Percentiles rank a stretch among this genome's conserved stretches.
Evolutionary conservation across 2,329 filamentous ascomycete genomes (phyloP).

Genomic region (Atkinsonella texensis): DNA sequence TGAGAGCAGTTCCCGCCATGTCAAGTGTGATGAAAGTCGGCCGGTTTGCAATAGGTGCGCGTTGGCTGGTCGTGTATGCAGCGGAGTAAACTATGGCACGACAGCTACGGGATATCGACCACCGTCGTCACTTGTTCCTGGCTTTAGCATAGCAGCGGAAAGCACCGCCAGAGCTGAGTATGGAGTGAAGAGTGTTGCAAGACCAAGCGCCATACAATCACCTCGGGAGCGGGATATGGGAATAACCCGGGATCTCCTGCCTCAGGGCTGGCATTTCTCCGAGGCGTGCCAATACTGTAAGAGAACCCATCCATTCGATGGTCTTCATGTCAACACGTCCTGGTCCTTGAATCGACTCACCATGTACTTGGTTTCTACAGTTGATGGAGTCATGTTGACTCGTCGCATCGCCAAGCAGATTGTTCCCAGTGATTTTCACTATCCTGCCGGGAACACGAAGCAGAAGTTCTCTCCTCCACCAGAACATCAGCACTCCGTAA

Average conservation of each 20-base stretch:
- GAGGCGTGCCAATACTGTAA: slow-evolving; percentile 1
- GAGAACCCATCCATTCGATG: too few relatives aligned
- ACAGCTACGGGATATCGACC: neutral
- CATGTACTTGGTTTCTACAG: neutral
- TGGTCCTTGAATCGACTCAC: neutral
- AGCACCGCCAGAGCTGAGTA: neutral
- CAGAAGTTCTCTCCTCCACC: neutral
- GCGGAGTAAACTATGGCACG: neutral
- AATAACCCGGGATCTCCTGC: neutral
- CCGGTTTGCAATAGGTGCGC: neutral
- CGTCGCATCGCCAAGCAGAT: slow-evolving; percentile 1
- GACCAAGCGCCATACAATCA: neutral
- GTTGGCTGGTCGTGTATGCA: neutral
- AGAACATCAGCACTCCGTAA: slow-evolving; percentile 1
- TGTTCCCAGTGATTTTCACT: neutral
- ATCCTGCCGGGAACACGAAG: neutral
- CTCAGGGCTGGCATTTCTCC: slow-evolving; percentile 1
- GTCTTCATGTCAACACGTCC: too few relatives aligned
- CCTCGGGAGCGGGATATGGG: neutral
- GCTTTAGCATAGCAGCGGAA: neutral
- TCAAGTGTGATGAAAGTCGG: neutral
- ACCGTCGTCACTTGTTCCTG: neutral
- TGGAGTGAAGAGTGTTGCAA: neutral
- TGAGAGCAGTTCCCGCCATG: neutral
- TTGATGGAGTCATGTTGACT: slow-evolving; percentile 1